Evolutionary conservation across 768 basidiomycete species (phyloP).

Genomic region (Hemileccinum impolitum): DNA sequence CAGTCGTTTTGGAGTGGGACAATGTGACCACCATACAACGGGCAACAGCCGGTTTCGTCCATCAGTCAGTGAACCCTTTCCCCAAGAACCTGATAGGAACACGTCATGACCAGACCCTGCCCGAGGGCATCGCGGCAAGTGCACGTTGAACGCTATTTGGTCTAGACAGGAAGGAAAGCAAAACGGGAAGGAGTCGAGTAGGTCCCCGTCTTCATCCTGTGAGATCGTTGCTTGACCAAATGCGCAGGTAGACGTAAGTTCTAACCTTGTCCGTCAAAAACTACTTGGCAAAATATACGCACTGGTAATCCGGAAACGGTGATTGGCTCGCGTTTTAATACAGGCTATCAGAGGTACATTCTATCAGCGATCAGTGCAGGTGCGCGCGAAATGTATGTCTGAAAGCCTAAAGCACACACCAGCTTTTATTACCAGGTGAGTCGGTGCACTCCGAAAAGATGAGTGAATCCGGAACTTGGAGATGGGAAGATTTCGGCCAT

Average conservation of each 20-base stretch:
- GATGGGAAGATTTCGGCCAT: neutral
- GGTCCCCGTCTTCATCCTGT: neutral
- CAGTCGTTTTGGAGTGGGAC: neutral
- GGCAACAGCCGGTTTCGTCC: neutral
- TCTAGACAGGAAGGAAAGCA: neutral
- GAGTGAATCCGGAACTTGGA: neutral
- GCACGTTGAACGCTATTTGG: neutral
- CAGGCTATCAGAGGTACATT: neutral
- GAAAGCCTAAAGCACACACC: too few species aligned
- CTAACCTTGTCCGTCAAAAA: neutral
- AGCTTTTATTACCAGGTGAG: too few species aligned
- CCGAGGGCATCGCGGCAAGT: neutral
- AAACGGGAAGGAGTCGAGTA: neutral
- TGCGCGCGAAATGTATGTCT: too few species aligned
- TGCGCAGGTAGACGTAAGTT: neutral
- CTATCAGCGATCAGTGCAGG: neutral
- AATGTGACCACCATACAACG: neutral
- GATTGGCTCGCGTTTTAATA: neutral
- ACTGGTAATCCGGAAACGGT: neutral
- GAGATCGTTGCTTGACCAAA: neutral
- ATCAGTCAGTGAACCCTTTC: neutral
- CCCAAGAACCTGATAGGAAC: neutral
- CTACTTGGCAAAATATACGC: neutral
- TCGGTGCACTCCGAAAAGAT: neutral
- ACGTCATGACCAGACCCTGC: neutral